A percentile compares a stretch with the other conserved stretches of the same genome.
Conservation (phyloP, 1,284 basidiomycete species). For the Cystobasidium pallidum region DNA sequence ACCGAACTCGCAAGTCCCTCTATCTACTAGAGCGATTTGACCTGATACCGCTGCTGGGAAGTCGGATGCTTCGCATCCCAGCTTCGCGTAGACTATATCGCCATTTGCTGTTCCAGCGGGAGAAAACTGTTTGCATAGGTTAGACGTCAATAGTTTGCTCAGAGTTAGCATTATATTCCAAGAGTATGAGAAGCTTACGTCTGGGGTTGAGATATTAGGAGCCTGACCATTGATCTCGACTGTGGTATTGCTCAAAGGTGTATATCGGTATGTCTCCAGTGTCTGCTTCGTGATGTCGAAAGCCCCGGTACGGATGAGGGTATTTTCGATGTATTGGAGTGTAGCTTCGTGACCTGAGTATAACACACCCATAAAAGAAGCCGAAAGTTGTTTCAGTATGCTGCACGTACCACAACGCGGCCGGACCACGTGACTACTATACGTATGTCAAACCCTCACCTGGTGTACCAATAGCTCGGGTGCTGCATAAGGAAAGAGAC, state of each 20-base stretch:
- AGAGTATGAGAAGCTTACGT: slow-evolving; percentile 5
- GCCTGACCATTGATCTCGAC: slow-evolving; percentile 17
- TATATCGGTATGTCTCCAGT: slow-evolving; percentile 32
- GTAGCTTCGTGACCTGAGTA: slow-evolving; percentile 31
- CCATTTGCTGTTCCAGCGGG: slow-evolving; percentile 15
- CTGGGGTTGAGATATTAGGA: slow-evolving; percentile 7
- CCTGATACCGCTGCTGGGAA: slow-evolving; percentile 23
- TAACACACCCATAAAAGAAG: too few relatives aligned
- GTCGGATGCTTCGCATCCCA: slow-evolving; percentile 28
- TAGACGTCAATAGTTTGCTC: not conserved
- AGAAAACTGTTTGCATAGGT: slow-evolving; percentile 12
- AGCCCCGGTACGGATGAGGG: slow-evolving; percentile 3
- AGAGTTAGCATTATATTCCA: too few relatives aligned
- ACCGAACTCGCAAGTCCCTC: slow-evolving; percentile 31
- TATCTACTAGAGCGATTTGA: slow-evolving; percentile 26
- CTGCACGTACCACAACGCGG: too few relatives aligned
- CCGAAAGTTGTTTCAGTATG: too few relatives aligned
- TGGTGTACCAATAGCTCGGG: slow-evolving; percentile 36
- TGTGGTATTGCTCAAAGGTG: slow-evolving; percentile 20
- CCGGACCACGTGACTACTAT: too few relatives aligned
- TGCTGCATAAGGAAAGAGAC: not conserved
- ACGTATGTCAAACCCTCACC: not conserved
- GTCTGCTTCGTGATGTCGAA: slow-evolving; percentile 18
- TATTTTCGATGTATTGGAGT: slow-evolving; percentile 21
- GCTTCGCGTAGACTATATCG: slow-evolving; percentile 3